Evolutionary conservation across 768 basidiomycete genomes (phyloP), one percentile per base, ranked within the genome.

Genomic region (Tubosaeta sp.): DNA sequence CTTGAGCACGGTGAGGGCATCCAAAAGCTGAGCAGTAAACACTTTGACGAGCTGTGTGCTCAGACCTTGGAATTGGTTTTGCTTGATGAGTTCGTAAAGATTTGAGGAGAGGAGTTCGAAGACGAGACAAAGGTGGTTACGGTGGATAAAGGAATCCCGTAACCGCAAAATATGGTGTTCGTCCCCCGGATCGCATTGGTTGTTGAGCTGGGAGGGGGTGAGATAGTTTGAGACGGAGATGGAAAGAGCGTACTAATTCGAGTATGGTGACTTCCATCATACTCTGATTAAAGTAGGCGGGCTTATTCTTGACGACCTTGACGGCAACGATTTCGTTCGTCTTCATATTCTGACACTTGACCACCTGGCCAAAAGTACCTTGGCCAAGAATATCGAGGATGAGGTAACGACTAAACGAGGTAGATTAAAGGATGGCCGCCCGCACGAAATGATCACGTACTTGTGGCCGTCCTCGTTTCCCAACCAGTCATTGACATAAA

Each of bases 251-350:
- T 50, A 95, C 95, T 72, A 98, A 74, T 68, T 98, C 93, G 42
- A 99, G 76, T 55, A 99, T 98, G 1, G 94, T 97, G 26, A 98
- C 95, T 71, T 99, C 97, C 97, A 99, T 99, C 90, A 97, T 97
- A 70, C 89, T 92, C 73, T 99, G 97, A 66, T 98, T 97, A 71
- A 97, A 94, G 75, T 99, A 99, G 0, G 97, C 97, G 6, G 95
- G 97, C 72, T 98, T 99, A 72, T 99, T 99, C 77, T 99, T 99
- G 59, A 99, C 93, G 8, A 99, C 97, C 72, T 98, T 99, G 55
- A 99, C 97, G 22, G 97, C 97, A 41, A 97, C 93, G 50, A 98
- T 91, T 67, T 97, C 95, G 71, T 98, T 94, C 29, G 92, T 97
- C 75, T 95, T 93, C 87, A 97, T 95, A 67, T 99, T 98, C 70